phyloP scores from a whole-genome alignment of 768 basidiomycete genomes.

The Fomitopsis serialis region DNA sequence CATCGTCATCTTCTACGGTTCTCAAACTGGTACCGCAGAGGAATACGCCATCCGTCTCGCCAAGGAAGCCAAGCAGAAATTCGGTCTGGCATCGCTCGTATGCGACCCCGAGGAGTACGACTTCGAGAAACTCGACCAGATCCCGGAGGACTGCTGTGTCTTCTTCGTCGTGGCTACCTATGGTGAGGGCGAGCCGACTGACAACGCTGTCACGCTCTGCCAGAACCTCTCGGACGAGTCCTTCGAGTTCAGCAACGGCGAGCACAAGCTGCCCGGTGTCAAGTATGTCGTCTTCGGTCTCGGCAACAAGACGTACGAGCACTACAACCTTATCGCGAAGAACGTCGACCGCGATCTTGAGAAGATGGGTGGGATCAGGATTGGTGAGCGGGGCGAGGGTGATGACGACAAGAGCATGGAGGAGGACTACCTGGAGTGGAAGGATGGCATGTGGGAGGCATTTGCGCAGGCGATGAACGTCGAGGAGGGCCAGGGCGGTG shows the following conservation, averaged over 20 bases:
- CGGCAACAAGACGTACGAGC: slow-evolving; percentile 92
- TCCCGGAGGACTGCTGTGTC: slow-evolving; percentile 82
- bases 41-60: slow-evolving; percentile 97
- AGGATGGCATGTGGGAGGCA: slow-evolving; percentile 93
- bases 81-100: slow-evolving; percentile 90
- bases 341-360: slow-evolving; percentile 69
- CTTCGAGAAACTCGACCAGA: slow-evolving; percentile 89
- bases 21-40: slow-evolving; percentile 97
- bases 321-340: slow-evolving; percentile 88
- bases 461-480: slow-evolving; percentile 81
- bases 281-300: slow-evolving; percentile 95
- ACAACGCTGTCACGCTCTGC: slow-evolving; percentile 93
- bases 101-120: slow-evolving; percentile 99
- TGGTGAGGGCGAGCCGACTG: slow-evolving; percentile 97
- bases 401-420: slow-evolving; percentile 99
- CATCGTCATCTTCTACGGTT: slow-evolving; percentile 95
- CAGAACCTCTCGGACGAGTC: slow-evolving; percentile 85
- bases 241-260: slow-evolving; percentile 82
- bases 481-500: slow-evolving; percentile 95
- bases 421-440: slow-evolving; percentile 99
- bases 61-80: slow-evolving; percentile 96
- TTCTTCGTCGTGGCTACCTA: slow-evolving; percentile 98
- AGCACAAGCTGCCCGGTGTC: slow-evolving; percentile 70
- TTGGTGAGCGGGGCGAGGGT: slow-evolving; percentile 90
- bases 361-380: slow-evolving; percentile 77